Evolutionary conservation across 192 early-diverging fungal genomes (phyloP).

Genomic region (Coemansia sp.): DNA sequence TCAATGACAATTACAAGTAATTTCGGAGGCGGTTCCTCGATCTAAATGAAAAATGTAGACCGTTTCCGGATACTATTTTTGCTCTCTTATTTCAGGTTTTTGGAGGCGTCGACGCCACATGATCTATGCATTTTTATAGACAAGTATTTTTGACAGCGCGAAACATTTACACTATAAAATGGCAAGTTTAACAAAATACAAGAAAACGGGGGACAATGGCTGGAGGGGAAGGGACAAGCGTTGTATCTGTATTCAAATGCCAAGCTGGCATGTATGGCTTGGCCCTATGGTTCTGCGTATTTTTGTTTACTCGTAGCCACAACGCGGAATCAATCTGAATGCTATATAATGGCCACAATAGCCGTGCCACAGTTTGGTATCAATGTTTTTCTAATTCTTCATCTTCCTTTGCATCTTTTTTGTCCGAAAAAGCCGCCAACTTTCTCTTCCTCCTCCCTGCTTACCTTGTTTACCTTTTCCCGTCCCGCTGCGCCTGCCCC

Average conservation of each 20-base stretch:
- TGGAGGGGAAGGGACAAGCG: not conserved
- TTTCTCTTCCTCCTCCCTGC: not conserved
- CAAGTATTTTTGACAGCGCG: not conserved
- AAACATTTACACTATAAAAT: too few relatives aligned
- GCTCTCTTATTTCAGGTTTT: not conserved
- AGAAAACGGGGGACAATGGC: not conserved
- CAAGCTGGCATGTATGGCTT: not conserved
- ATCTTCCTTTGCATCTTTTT: conserved; percentile 1
- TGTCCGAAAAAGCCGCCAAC: not conserved
- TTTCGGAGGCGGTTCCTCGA: not conserved
- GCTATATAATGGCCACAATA: conserved; percentile 25
- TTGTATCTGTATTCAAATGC: not conserved
- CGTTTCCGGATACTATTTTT: not conserved
- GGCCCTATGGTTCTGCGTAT: not conserved
- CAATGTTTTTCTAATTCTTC: conserved; percentile 1
- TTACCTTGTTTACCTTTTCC: not conserved
- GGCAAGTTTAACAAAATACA: too few relatives aligned
- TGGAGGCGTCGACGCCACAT: not conserved
- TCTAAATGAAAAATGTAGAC: not conserved
- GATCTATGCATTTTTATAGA: not conserved
- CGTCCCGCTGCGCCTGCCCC: not conserved
- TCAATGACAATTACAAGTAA: not conserved
- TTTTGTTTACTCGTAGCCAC: conserved; percentile 3
- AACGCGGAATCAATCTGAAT: not conserved
- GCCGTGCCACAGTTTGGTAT: conserved; percentile 1